Evolutionary conservation across 2,329 filamentous ascomycete species (phyloP).

Genomic region (Fusarium duplospermum): DNA sequence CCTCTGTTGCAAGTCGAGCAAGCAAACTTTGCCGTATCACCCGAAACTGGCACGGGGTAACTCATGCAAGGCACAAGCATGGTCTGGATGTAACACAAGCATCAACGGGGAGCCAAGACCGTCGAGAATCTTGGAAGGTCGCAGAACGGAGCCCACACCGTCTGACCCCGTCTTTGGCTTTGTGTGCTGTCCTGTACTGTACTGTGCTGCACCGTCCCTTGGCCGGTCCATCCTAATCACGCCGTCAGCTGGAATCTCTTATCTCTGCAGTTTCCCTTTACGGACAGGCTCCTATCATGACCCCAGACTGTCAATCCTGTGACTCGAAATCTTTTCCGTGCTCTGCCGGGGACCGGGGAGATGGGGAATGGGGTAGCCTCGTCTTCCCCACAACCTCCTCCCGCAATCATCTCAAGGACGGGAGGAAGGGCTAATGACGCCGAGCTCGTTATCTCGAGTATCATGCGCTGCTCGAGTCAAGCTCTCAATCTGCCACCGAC

Average conservation of each 20-base stretch:
- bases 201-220: conserved; percentile 2
- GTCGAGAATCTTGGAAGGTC: conserved; percentile 12
- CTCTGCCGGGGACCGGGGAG: conserved; percentile 27
- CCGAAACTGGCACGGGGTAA: conserved; percentile 18
- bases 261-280: conserved; percentile 27
- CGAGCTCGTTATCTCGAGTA: conserved; percentile 17
- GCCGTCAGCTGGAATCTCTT: conserved; percentile 30
- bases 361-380: conserved; percentile 40
- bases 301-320: conserved; percentile 40
- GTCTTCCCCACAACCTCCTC: conserved; percentile 43
- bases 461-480: conserved; percentile 34
- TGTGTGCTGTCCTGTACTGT: not conserved
- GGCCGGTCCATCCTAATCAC: conserved; percentile 6
- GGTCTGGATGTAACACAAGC: conserved; percentile 20
- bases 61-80: conserved; percentile 32
- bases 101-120: not conserved
- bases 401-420: conserved; percentile 14
- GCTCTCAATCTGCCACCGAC: conserved; percentile 20
- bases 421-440: conserved; percentile 15
- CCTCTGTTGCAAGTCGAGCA: conserved; percentile 3
- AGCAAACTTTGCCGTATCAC: conserved; percentile 5
- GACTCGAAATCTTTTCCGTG: conserved; percentile 38
- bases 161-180: conserved; percentile 6
- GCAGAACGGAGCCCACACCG: conserved; percentile 8
- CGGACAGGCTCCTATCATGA: conserved; percentile 33